Conservation (phyloP, 139 green algal species). For the Limnomonas spitsbergensis region DNA sequence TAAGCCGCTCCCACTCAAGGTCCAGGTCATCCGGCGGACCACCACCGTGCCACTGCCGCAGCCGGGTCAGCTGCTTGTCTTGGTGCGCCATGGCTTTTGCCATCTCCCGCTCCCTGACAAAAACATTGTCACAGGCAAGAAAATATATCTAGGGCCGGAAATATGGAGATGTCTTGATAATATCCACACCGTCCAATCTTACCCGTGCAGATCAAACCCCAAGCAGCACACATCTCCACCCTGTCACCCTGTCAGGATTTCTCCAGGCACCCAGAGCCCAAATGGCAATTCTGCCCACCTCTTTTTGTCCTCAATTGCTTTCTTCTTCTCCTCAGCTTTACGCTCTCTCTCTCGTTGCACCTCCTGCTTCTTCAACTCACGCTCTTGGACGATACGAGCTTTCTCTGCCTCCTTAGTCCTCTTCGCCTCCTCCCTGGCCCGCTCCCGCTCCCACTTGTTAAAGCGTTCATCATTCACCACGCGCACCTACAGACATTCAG, state of each 20-base stretch:
- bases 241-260: too few relatives aligned
- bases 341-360: conserved; percentile 37
- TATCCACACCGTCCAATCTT: too few relatives aligned
- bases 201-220: too few relatives aligned
- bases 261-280: too few relatives aligned
- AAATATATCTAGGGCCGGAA: too few relatives aligned
- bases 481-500: too few relatives aligned
- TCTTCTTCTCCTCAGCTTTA: conserved; percentile 49
- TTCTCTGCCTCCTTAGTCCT: conserved; percentile 29
- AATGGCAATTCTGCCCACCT: conserved; percentile 48
- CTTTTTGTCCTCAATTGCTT: conserved; percentile 39
- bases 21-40: conserved; percentile 74
- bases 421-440: conserved; percentile 33
- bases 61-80: conserved; percentile 42
- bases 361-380: conserved; percentile 43
- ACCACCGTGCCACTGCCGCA: conserved; percentile 21
- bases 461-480: background rate
- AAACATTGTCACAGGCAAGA: too few relatives aligned
- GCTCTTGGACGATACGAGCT: conserved; percentile 27
- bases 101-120: conserved; percentile 9
- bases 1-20: conserved; percentile 66
- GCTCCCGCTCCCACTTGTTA: conserved; percentile 32
- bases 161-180: too few relatives aligned
- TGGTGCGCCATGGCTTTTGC: conserved; percentile 31
- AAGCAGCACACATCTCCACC: too few relatives aligned